Base-by-base conservation (phyloP, 441 rosid genomes). In the Adansonia gregorii region DNA sequence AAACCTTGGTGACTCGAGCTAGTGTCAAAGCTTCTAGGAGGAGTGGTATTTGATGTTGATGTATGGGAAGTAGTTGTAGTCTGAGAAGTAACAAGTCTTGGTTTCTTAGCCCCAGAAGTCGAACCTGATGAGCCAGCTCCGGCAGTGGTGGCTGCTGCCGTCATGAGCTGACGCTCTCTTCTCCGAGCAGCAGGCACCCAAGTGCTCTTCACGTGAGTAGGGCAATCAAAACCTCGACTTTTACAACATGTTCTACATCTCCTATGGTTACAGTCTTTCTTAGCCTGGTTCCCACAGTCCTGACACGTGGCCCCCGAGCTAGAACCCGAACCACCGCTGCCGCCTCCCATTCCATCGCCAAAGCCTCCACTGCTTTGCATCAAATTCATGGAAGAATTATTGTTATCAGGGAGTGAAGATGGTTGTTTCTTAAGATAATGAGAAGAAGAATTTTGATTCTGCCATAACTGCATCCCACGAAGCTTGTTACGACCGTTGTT, bases 281-380 rank as follows among this genome's bases (percentile, higher is more conserved):
- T 95, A 3, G 98, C 97, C 67, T 93, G 98, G 91, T 95, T 95
- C 12, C 99, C 99, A 78, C 99, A 95, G 55, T 95, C 99, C 78
- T 91, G 97, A 81, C 99, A 95, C 73, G 99, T 91, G n/a, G 91
- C 78, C 2, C 84, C 83, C 0, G 94, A 89, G 35, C 83, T 83
- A 4, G 83, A 82, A 14, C 84, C 81, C 1, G 88, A 88, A 58
- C 88, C 86, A n/a, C 85, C 86, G 20, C 83, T 79, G 20, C 83
- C 61, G 8, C 81, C 81, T 39, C 83, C 86, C 17, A 83, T 72
- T 3, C 80, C 81, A 1, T 80, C 80, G 48, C 83, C 78, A 24
- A 24, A 24, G 6, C 78, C 79, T 19, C 59, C n/a, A 22, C 84
- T 52, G 63, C 77, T 75, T 46, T 78, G 88, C 0, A 81, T 70